Base-by-base conservation (phyloP, 1,139 yeast species). In the Protomyces macrosporus region DNA sequence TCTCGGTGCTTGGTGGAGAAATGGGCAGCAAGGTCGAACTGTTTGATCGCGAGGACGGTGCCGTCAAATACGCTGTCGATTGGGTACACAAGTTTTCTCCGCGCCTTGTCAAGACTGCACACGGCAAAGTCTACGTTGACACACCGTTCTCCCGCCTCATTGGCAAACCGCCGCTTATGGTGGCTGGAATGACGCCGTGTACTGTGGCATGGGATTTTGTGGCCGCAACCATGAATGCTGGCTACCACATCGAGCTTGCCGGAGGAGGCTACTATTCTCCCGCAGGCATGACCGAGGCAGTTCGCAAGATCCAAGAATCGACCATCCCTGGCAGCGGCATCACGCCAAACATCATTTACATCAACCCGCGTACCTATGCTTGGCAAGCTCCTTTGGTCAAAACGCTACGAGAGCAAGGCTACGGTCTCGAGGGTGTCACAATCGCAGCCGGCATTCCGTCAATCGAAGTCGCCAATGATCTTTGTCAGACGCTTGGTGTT, bases 401-500 rank as follows among this genome's bases (percentile, higher is more conserved):
- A 76, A 87, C 85, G 68, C 83, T 93, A 76, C 86, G 98, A 79
- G 87, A 84, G 70, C 86, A 82, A 73, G 98, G 98, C 55, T 90
- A 87, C 82, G 98, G 98, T 70, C 86, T 93, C 71, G 97, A 93
- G 78, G 91, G 97, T 65, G 79, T 93, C 77, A 86, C 98, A 60
- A 90, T 93, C 74, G 99, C 98, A 81, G 99, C 99, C 63, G 99
- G 99, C 83, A 98, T 93, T 70, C 99, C 99, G 67, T 90, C 98
- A 37, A 77, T 91, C 69, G 98, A 95, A 75, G 97, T 95, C 72
- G 98, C 98, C 61, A 81, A 95, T 72, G 99, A 93, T 78, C 93
- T 93, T 78, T 93, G 95, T 72, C 87, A 87, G 75, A 88, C 90
- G 56, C 82, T 93, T 70, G 97, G 97, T 54, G 82, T 93, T 74